Percentiles rank a stretch among this genome's conserved stretches.
Evolutionary conservation across 2,329 filamentous ascomycete species (phyloP).

Genomic region (Claviceps paspali): DNA sequence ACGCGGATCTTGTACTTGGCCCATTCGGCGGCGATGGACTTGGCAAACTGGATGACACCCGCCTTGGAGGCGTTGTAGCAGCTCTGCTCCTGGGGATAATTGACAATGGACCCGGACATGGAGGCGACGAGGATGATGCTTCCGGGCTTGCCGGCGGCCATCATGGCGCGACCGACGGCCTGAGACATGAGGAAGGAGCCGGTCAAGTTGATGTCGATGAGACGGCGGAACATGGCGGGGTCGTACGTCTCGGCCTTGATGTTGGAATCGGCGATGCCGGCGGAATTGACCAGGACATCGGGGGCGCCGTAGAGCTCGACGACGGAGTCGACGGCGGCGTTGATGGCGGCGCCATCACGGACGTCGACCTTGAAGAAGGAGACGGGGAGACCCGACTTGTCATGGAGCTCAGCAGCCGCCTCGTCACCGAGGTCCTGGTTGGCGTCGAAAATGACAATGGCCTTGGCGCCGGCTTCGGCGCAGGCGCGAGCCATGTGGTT

Average conservation of each 20-base stretch:
- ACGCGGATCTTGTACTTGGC: constrained; percentile 67
- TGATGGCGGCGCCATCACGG: constrained; percentile 54
- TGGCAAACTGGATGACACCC: constrained; percentile 61
- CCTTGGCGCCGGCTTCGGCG: constrained; percentile 59
- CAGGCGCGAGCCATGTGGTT: constrained; percentile 69
- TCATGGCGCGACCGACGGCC: constrained; percentile 58
- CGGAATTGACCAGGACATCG: constrained; percentile 65
- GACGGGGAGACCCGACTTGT: constrained; percentile 57
- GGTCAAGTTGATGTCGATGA: constrained; percentile 71
- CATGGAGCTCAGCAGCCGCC: constrained; percentile 52
- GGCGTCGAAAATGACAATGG: constrained; percentile 60
- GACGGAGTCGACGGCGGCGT: constrained; percentile 51
- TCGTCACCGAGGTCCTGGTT: constrained; percentile 61
- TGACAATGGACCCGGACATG: constrained; percentile 74
- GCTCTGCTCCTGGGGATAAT: constrained; percentile 71
- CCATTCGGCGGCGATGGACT: constrained; percentile 74
- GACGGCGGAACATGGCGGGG: constrained; percentile 58
- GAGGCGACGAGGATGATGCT: constrained; percentile 63
- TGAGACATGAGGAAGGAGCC: constrained; percentile 67
- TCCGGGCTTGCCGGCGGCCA: constrained; percentile 53
- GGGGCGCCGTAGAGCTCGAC: constrained; percentile 51
- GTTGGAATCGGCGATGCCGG: constrained; percentile 71
- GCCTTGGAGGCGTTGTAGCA: constrained; percentile 80
- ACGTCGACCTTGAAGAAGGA: constrained; percentile 70
- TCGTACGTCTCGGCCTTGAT: constrained; percentile 70